Evolutionary conservation across 1,139 yeast species (phyloP), one percentile per base, ranked within the genome.

Genomic region (Taiozyma onychis): DNA sequence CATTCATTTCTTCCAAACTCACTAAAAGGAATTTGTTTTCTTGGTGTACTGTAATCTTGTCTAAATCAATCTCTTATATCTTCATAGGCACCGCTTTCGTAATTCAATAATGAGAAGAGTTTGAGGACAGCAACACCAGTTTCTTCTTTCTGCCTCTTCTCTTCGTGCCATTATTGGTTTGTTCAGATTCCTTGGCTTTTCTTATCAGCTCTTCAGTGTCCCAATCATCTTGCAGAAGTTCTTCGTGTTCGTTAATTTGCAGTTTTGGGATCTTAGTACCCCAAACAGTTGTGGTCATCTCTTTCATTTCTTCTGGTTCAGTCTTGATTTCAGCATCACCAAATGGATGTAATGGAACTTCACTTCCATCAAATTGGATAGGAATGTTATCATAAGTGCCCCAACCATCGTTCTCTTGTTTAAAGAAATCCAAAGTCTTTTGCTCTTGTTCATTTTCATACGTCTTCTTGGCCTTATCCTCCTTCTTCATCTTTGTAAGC

Each of bases 401-500:
- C 58, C 58, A 55, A 4, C 62, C 61, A 22, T 70, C 76, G 60
- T 83, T 83, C 58, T 83, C 89, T 26, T 76, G 64, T 50, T 76
- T 76, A 59, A 74, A 84, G 57, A 84, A 85, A 50, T 79, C 75
- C 44, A 77, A 67, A 0, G 81, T 78, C 52, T 76, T 75, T 42
- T 71, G 63, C 58, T 89, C 96, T 53, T 84, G 81, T 52, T 79
- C 78, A 46, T 72, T 73, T 54, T 85, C 77, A 32, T 90, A 91
- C 30, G 76, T 68, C 51, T 71, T 73, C 53, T 80, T 75, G 52
- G 83, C 80, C 49, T 80, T 72, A 52, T 88, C 95, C 59, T 89
- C 97, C 48, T 75, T 74, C 44, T 75, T 74, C 48, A 78, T 74
- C 63, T 83, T 86, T 48, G 73, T 74, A 16, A 69, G 70, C 13